These are phyloP conservation scores for Mycena polygramma DNA, from an alignment of 768 basidiomycete genomes.

Conservation along the genomic window DNA sequence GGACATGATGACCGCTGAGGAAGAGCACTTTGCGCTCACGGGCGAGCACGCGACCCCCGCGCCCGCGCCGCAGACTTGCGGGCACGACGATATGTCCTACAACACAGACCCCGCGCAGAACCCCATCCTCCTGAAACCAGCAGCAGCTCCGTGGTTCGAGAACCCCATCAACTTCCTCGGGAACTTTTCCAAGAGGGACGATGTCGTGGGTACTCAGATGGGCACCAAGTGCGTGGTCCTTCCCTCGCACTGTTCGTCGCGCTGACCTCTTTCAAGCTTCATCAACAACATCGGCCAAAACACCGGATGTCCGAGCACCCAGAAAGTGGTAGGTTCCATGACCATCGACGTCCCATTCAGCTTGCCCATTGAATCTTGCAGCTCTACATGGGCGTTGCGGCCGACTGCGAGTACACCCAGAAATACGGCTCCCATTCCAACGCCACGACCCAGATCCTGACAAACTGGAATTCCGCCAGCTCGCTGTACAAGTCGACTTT, in stretches of 20 bases:
- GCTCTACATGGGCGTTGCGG: conserved; percentile 89
- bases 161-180: conserved; percentile 50
- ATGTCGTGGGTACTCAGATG: conserved; percentile 66
- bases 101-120: conserved; percentile 72
- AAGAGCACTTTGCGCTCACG: conserved; percentile 55
- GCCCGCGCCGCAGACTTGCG: conserved; percentile 63
- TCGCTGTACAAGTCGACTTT: conserved; percentile 83
- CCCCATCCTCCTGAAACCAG: conserved; percentile 58
- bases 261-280: conserved; percentile 62
- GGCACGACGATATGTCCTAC: conserved; percentile 77
- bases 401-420: conserved; percentile 84
- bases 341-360: neutral
- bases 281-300: conserved; percentile 74
- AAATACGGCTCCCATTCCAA: conserved; percentile 73
- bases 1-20: conserved; percentile 70
- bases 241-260: conserved; percentile 10
- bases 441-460: conserved; percentile 82
- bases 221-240: conserved; percentile 63
- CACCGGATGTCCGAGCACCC: conserved; percentile 77
- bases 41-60: conserved; percentile 38
- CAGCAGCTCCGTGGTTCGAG: conserved; percentile 54
- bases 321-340: conserved; percentile 69
- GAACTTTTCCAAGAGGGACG: conserved; percentile 63
- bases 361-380: conserved; percentile 35
- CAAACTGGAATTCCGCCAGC: conserved; percentile 84